Evolutionary conservation across 805 yeast genomes (phyloP).

Genomic region (Candida ovalis): DNA sequence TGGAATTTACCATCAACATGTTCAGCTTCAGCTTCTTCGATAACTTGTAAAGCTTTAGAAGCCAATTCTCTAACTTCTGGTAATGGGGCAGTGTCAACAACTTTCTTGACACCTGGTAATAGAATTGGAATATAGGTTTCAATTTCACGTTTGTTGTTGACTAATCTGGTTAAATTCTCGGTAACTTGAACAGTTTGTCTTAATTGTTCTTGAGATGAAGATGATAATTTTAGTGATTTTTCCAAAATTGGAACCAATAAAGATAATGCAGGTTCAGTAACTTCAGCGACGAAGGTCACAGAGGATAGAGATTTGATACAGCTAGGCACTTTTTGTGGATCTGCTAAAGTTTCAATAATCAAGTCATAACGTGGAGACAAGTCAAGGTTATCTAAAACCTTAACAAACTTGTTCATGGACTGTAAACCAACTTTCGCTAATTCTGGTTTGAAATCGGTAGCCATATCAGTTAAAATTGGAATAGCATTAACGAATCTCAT

Average conservation of each 20-base stretch:
- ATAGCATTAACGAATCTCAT: conserved; percentile 71
- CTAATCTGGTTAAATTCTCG: conserved; percentile 92
- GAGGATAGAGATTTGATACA: conserved; percentile 87
- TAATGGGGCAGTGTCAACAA: conserved; percentile 82
- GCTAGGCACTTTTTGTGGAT: conserved; percentile 83
- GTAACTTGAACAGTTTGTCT: conserved; percentile 96
- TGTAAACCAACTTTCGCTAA: conserved; percentile 79
- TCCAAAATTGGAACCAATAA: conserved; percentile 87
- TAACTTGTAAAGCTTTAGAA: conserved; percentile 74
- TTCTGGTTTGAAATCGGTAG: conserved; percentile 97
- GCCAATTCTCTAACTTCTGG: conserved; percentile 97
- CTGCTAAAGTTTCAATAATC: conserved; percentile 84
- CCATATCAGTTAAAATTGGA: conserved; percentile 82
- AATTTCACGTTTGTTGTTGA: conserved; percentile 89
- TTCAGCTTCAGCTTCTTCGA: conserved; percentile 74
- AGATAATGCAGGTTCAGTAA: conserved; percentile 91
- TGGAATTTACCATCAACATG: conserved; percentile 68
- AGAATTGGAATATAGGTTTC: conserved; percentile 81
- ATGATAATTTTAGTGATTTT: conserved; percentile 80
- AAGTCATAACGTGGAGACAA: conserved; percentile 79
- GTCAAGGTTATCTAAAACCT: conserved; percentile 88
- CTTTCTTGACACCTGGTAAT: conserved; percentile 88
- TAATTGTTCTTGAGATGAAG: conserved; percentile 91
- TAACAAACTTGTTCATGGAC: conserved; percentile 66
- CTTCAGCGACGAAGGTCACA: conserved; percentile 97